phyloP scores from a whole-genome alignment of 176 grass and related monocot genomes.

The Elaeis guineensis region DNA sequence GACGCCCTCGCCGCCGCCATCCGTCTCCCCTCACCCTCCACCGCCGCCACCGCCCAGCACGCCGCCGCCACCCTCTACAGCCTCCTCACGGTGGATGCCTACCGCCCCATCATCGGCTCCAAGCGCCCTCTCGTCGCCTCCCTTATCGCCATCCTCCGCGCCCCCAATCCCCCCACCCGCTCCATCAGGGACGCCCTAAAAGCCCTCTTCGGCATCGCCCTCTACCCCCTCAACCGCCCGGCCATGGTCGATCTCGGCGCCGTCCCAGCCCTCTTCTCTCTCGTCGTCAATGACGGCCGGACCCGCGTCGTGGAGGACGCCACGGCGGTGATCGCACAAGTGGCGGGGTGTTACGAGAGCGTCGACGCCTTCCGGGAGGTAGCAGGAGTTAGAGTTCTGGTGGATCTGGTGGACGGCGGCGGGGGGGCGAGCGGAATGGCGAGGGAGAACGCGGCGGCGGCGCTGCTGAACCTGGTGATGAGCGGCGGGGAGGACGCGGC shows the following conservation, averaged over 20 bases:
- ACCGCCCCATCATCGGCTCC: constrained; percentile 52
- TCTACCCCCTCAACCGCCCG: constrained; percentile 65
- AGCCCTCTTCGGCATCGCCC: constrained; percentile 63
- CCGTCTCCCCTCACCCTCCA: constrained; percentile 6
- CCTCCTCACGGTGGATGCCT: constrained; percentile 55
- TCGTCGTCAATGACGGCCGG: constrained; percentile 49
- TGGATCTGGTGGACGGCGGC: constrained; percentile 45
- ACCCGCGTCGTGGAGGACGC: constrained; percentile 67
- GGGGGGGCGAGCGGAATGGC: constrained; percentile 21
- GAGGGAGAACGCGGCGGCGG: constrained; percentile 68
- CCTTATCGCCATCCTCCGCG: constrained; percentile 49
- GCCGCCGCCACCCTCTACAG: constrained; percentile 69
- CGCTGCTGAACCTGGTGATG: constrained; percentile 76
- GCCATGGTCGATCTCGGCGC: constrained; percentile 38
- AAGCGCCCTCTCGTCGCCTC: constrained; percentile 39
- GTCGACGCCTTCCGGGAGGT: constrained; percentile 49
- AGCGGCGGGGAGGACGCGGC: constrained; percentile 48
- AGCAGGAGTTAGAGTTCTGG: constrained; percentile 52
- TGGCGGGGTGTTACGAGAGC: constrained; percentile 80
- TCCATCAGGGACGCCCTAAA: constrained; percentile 80
- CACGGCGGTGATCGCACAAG: constrained; percentile 77
- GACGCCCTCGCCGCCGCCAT: constrained; percentile 64
- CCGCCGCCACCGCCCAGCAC: constrained; percentile 44
- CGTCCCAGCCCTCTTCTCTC: constrained; percentile 58
- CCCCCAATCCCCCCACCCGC: constrained; percentile 22